Base-by-base conservation (phyloP, 306 rosid genomes). In the Lathyrus aphaca region DNA sequence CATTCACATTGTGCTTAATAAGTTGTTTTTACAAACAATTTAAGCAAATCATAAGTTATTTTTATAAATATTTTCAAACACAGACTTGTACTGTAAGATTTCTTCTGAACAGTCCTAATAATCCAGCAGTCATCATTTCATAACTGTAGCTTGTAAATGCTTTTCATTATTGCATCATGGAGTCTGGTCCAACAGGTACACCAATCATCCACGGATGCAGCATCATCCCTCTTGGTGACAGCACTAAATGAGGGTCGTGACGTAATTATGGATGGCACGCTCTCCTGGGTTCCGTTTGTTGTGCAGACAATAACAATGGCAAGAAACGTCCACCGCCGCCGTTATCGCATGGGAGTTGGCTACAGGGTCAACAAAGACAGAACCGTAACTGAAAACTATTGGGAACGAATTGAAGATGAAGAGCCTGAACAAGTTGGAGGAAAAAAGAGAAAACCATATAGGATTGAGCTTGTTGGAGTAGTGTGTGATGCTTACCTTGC, bases 121-220 rank as follows among this genome's bases (percentile, higher is more conserved):
- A 46, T 60, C 59, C 5, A 2, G 27, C 64, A 65, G 8, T 8
- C 32, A 43, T 8, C 42, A 43, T 18, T 59, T 40, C 51, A 72
- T 42, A 27, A 13, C 35, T 60, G 17, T 58, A 12, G n/a, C 6
- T 16, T 14, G 39, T 12, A 46, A 21, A 64, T 70, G 78, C 37
- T 51, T 49, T 54, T 27, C 8, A 43, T 56, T 69, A 16, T 35
- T 49, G 21, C 25, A 68, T 64, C 56, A 65, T 25, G 27, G 39
- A 71, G 43, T 66, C 37, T 63, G 38, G 65, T 66, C 43, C 71
- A 58, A 82, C 84, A 90, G 97, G 97, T 90, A 42, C 96, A 90
- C 75, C 97, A 93, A 80, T 93, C 98, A 78, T 93, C 96, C 19
- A 90, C 98, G 25, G 96, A 93, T 71, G 98, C 98, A 73, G 97